A percentile compares a stretch with the other conserved stretches of the same genome.
These are phyloP conservation scores for Cymbidium sinense DNA, from an alignment of 106 monocot species.

Conservation along the genomic window DNA sequence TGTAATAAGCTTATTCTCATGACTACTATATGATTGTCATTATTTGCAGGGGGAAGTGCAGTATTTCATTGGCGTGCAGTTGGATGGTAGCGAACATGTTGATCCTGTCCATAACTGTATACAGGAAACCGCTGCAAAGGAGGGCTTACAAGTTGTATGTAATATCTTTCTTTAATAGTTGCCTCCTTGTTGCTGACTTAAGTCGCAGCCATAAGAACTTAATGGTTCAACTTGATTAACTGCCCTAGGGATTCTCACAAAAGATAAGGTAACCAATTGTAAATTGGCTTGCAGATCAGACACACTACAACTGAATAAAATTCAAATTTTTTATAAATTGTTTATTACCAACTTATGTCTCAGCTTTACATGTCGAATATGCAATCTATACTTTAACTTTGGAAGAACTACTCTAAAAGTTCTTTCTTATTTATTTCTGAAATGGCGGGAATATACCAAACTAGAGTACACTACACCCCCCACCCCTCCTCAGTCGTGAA, in stretches of 20 bases:
- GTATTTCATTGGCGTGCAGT: slow-evolving; percentile 97
- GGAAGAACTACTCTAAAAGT: background rate
- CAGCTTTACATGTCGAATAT: background rate
- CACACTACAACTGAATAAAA: background rate
- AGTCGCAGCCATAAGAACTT: background rate
- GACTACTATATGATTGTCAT: background rate
- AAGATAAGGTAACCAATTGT: too few relatives aligned
- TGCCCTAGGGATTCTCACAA: too few relatives aligned
- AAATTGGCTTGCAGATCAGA: background rate
- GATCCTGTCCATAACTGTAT: slow-evolving; percentile 74
- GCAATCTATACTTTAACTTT: background rate
- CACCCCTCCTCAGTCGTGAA: background rate
- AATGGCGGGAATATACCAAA: background rate
- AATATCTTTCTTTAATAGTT: slow-evolving; percentile 4
- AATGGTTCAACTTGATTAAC: background rate
- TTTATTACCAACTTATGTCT: background rate
- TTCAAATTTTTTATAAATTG: background rate
- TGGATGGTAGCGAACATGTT: slow-evolving; percentile 94
- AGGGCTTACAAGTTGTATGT: slow-evolving; percentile 62
- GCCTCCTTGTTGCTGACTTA: background rate
- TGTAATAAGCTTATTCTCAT: background rate
- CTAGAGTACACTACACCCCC: background rate
- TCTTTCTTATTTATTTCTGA: background rate
- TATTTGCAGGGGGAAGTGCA: slow-evolving; percentile 88
- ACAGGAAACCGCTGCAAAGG: slow-evolving; percentile 72